These are phyloP conservation scores for Crithidia bombi DNA, from an alignment of 208 protist species.

Conservation along the genomic window DNA sequence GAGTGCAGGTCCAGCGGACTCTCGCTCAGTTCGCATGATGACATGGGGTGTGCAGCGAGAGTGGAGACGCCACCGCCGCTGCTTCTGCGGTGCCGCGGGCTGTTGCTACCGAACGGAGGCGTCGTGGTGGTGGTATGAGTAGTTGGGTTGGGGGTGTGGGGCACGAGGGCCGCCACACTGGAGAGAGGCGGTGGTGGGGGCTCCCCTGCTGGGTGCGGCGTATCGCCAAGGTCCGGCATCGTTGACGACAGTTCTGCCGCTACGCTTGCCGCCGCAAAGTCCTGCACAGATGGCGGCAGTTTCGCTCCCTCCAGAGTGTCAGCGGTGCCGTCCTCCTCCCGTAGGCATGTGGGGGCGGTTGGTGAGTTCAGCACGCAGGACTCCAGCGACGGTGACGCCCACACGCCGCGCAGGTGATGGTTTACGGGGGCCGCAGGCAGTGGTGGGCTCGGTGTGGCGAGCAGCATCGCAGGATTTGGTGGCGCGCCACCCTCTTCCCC, in stretches of 20 bases:
- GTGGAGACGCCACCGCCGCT: not conserved
- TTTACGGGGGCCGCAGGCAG: slow-evolving; percentile 27
- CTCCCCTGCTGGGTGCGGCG: slow-evolving; percentile 4
- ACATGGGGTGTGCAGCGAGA: not conserved
- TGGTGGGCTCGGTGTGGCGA: slow-evolving; percentile 4
- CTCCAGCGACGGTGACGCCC: slow-evolving; percentile 6
- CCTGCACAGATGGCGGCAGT: slow-evolving; percentile 6
- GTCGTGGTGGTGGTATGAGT: not conserved
- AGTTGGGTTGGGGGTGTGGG: not conserved
- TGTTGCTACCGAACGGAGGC: not conserved
- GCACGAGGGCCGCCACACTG: not conserved
- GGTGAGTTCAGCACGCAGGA: not conserved
- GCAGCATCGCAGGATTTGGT: not conserved
- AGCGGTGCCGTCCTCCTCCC: not conserved
- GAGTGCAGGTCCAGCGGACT: not conserved
- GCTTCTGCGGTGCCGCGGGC: not conserved
- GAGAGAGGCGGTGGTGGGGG: not conserved
- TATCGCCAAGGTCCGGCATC: slow-evolving; percentile 29
- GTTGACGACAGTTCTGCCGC: slow-evolving; percentile 23
- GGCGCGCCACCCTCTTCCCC: not conserved
- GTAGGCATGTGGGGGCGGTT: not conserved
- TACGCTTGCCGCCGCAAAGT: not conserved
- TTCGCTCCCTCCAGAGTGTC: not conserved
- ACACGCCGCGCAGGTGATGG: slow-evolving; percentile 15
- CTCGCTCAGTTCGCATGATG: not conserved